phyloP scores from a whole-genome alignment of 176 grass and related monocot species.

The Echinochloa phyllopogon region DNA sequence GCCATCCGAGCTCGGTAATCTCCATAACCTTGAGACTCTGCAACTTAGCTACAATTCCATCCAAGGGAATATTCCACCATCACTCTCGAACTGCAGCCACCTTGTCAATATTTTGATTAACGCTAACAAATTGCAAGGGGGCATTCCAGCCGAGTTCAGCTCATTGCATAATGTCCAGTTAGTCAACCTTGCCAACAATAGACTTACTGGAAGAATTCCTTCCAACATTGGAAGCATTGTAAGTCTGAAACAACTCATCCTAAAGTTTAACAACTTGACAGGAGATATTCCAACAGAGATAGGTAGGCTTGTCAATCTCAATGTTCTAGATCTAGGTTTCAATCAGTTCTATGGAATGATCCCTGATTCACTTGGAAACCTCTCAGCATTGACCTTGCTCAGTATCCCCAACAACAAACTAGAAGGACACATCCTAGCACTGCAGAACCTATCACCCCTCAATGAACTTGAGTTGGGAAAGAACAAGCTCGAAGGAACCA shows the following conservation, averaged over 20 bases:
- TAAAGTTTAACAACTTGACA: neutral
- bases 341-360: constrained; percentile 22
- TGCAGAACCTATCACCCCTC: neutral
- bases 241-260: neutral
- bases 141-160: neutral
- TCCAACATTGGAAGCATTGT: neutral
- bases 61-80: neutral
- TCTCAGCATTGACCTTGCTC: neutral
- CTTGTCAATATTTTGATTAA: neutral
- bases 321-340: rapidly evolving
- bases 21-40: neutral
- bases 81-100: neutral
- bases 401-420: neutral
- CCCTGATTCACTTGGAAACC: constrained; percentile 34
- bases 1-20: constrained; percentile 17
- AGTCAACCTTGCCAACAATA: neutral
- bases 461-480: neutral
- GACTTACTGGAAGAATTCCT: constrained; percentile 6
- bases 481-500: neutral
- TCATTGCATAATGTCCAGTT: neutral
- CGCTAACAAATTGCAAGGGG: neutral
- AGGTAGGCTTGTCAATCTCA: neutral
- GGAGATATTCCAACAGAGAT: constrained; percentile 13
- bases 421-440: constrained; percentile 3
- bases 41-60: neutral